phyloP scores from a whole-genome alignment of 2,329 filamentous ascomycete species.

The Ophiostoma himal-ulmi region DNA sequence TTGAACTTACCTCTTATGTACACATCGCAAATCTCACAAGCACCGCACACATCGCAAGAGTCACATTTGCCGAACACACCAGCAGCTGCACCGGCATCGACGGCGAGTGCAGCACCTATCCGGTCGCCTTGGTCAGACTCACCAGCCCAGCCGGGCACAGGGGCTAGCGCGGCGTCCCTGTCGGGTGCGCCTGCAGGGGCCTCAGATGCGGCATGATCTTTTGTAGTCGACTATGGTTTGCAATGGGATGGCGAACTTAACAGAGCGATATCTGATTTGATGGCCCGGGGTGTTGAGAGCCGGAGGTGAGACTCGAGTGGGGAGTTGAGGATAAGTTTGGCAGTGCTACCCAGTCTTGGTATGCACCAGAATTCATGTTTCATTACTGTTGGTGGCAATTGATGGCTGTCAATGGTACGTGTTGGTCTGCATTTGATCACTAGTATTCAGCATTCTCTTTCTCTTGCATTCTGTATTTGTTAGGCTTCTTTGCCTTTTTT shows the following conservation, averaged over 20 bases:
- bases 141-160: conserved; percentile 21
- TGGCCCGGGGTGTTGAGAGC: background rate
- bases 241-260: background rate
- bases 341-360: no score
- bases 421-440: background rate
- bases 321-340: no score
- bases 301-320: background rate
- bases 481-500: background rate
- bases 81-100: background rate
- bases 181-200: background rate
- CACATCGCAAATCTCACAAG: background rate
- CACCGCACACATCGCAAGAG: background rate
- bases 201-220: no score
- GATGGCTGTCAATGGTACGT: background rate
- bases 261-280: background rate
- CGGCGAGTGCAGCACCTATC: conserved; percentile 5
- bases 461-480: background rate
- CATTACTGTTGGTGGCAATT: background rate
- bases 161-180: conserved; percentile 10
- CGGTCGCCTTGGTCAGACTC: background rate
- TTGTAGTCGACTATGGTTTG: background rate
- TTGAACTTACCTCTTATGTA: background rate
- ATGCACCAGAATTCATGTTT: background rate
- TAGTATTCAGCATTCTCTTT: background rate
- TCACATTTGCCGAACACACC: background rate